Percentiles rank a stretch among this genome's conserved stretches.
These are phyloP conservation scores for Penicillium sumatraense DNA, from an alignment of 2,329 filamentous ascomycete genomes.

Conservation along the genomic window DNA sequence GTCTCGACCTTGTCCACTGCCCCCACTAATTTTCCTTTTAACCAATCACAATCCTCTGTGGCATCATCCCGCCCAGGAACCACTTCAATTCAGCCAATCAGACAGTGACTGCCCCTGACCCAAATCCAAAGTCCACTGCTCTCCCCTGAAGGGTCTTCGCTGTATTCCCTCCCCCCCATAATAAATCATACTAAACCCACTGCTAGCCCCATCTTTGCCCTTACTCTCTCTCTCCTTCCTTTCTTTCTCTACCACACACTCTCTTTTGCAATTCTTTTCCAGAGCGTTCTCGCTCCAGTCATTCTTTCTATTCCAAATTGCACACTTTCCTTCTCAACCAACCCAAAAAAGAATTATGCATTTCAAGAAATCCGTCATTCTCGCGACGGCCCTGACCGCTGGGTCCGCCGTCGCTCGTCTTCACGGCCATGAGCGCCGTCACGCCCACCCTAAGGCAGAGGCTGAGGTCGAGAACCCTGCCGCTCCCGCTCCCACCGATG, in stretches of 20 bases:
- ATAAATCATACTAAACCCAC: slow-evolving; percentile 3
- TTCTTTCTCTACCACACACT: slow-evolving; percentile 17
- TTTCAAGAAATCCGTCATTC: slow-evolving; percentile 42
- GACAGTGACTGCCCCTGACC: slow-evolving; percentile 20
- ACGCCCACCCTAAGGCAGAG: slow-evolving; percentile 30
- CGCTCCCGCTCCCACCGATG: slow-evolving; percentile 1
- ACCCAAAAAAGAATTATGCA: slow-evolving; percentile 45
- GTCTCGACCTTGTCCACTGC: slow-evolving; percentile 14
- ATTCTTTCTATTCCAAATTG: slow-evolving; percentile 21
- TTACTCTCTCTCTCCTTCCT: slow-evolving; percentile 7
- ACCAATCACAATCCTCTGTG: slow-evolving; percentile 15
- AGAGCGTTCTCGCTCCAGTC: slow-evolving; percentile 21
- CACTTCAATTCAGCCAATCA: slow-evolving; percentile 20
- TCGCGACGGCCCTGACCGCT: slow-evolving; percentile 43
- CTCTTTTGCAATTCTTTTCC: slow-evolving; percentile 22
- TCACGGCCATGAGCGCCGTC: slow-evolving; percentile 45
- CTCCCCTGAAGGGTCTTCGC: slow-evolving; percentile 3
- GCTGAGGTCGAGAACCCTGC: slow-evolving; percentile 9
- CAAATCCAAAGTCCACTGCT: neutral
- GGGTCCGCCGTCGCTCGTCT: slow-evolving; percentile 40
- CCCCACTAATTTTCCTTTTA: neutral
- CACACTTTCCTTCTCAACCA: slow-evolving; percentile 11
- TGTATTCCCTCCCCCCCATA: neutral
- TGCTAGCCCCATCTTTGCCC: slow-evolving; percentile 2
- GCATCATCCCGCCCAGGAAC: slow-evolving; percentile 19